A percentile compares a stretch with the other conserved stretches of the same genome.
Conservation (phyloP, 805 yeast genomes). For the Sugiyamaella mastotermitis region DNA sequence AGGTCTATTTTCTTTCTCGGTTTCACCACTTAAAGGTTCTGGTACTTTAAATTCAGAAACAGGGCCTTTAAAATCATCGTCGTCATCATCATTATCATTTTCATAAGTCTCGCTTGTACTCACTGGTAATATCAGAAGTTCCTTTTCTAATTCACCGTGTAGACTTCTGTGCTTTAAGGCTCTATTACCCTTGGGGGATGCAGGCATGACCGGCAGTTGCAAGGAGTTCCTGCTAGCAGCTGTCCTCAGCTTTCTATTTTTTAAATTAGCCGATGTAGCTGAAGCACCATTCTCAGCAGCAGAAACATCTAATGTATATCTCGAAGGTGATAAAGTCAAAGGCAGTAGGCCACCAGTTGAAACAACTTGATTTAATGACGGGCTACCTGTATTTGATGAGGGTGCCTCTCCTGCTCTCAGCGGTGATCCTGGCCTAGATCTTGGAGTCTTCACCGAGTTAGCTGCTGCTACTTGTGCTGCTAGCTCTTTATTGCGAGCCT, state of each 20-base stretch:
- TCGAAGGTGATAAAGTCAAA: conserved; percentile 19
- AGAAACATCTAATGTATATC: conserved; percentile 1
- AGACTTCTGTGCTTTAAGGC: too few species aligned
- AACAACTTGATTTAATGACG: conserved; percentile 2
- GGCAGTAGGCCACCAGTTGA: conserved; percentile 19
- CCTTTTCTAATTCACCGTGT: too few species aligned
- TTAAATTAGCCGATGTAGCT: not conserved
- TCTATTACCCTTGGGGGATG: too few species aligned
- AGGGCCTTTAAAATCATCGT: too few species aligned
- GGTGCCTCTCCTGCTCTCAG: not conserved
- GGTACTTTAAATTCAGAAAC: too few species aligned
- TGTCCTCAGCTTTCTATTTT: conserved; percentile 1
- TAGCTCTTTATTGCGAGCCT: conserved; percentile 21
- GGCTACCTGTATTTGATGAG: not conserved
- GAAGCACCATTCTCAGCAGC: not conserved
- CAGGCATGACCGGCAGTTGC: conserved; percentile 2
- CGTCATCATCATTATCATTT: too few species aligned
- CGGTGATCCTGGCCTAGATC: conserved; percentile 6
- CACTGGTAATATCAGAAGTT: too few species aligned
- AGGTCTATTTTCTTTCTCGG: conserved; percentile 1
- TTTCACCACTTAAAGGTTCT: not conserved
- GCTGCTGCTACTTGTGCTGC: conserved; percentile 5
- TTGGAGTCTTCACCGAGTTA: too few species aligned
- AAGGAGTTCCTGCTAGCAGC: conserved; percentile 1
- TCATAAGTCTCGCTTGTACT: too few species aligned